A percentile compares a stretch with the other conserved stretches of the same genome.
These are phyloP conservation scores for Trichoderma sp. DNA, from an alignment of 2,329 filamentous ascomycete species.

Conservation along the genomic window DNA sequence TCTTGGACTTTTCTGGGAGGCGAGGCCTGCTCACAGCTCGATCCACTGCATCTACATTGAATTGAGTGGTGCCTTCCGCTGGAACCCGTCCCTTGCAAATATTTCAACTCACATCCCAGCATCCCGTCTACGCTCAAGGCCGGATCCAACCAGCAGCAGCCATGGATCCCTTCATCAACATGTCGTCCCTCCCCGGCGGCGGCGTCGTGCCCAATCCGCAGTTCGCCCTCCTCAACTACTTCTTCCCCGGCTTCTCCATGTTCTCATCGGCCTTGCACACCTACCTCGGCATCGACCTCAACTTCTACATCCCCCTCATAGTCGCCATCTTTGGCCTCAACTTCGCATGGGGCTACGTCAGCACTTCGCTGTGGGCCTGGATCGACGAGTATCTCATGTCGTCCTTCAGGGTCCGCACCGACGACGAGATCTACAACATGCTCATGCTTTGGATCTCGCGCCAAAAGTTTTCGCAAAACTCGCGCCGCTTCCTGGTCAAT, in stretches of 20 bases:
- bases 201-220: conserved; percentile 37
- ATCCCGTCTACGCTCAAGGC: background rate
- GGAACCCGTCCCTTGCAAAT: background rate
- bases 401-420: conserved; percentile 64
- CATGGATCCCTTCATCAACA: conserved; percentile 34
- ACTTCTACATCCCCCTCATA: conserved; percentile 61
- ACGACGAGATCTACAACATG: conserved; percentile 74
- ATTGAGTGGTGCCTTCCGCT: background rate
- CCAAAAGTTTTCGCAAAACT: conserved; percentile 61
- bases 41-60: background rate
- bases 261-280: conserved; percentile 55
- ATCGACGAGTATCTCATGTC: conserved; percentile 62
- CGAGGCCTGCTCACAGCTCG: background rate
- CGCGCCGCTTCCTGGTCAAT: conserved; percentile 65
- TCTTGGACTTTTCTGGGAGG: background rate
- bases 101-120: background rate
- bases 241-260: conserved; percentile 67
- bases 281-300: conserved; percentile 63
- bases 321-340: conserved; percentile 51
- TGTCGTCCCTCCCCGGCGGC: conserved; percentile 27
- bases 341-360: conserved; percentile 57
- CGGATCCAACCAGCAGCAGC: background rate
- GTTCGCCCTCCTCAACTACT: conserved; percentile 58
- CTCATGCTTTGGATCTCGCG: conserved; percentile 69
- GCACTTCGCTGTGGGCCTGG: conserved; percentile 49